These are phyloP conservation scores for Pseudogymnoascus sp. DNA, from an alignment of 2,329 filamentous ascomycete genomes.

Conservation along the genomic window DNA sequence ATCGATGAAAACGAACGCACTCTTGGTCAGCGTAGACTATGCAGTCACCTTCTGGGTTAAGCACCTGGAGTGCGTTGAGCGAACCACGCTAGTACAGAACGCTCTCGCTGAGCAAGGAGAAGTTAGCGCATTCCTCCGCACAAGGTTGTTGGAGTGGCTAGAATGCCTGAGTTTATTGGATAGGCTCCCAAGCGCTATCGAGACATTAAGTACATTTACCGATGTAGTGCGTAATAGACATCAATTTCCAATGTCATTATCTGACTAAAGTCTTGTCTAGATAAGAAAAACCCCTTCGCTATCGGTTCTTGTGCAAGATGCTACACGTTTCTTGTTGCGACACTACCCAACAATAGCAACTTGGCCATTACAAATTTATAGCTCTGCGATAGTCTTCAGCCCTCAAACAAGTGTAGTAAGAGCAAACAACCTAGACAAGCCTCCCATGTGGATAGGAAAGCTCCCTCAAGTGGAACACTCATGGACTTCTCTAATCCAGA, in stretches of 20 bases:
- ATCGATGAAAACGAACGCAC: constrained; percentile 12
- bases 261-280: constrained; percentile 13
- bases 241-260: constrained; percentile 1
- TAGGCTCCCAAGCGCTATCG: constrained; percentile 16
- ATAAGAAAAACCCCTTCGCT: constrained; percentile 11
- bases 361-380: constrained; percentile 19
- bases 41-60: constrained; percentile 22
- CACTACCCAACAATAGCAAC: constrained; percentile 15
- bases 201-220: constrained; percentile 15
- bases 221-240: constrained; percentile 14
- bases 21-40: constrained; percentile 18
- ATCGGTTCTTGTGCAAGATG: constrained; percentile 15
- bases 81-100: constrained; percentile 10
- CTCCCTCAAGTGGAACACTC: constrained; percentile 13
- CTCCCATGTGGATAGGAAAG: constrained; percentile 13
- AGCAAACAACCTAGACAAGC: constrained; percentile 14
- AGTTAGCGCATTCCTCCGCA: constrained; percentile 19
- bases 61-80: constrained; percentile 16
- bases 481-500: constrained; percentile 14
- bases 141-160: constrained; percentile 24
- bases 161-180: constrained; percentile 24
- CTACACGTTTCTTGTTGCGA: constrained; percentile 17
- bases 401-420: constrained; percentile 15
- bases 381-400: constrained; percentile 16
- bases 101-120: constrained; percentile 8